phyloP scores from a whole-genome alignment of 805 yeast species.

The Yarrowia sp. region DNA sequence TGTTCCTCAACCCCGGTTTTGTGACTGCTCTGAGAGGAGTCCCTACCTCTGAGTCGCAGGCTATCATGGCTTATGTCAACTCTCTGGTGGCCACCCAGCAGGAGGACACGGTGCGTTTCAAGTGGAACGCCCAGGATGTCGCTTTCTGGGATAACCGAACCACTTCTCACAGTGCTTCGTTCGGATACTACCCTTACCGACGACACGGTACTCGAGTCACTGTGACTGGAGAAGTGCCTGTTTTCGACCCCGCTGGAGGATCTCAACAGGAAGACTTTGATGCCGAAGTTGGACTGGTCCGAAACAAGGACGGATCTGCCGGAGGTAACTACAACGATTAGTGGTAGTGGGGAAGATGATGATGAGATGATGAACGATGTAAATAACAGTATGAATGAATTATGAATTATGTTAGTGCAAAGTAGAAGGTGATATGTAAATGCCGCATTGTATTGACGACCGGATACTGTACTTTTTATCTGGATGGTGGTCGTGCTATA shows the following conservation, averaged over 20 bases:
- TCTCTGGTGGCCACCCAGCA: conserved; percentile 47
- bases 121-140: conserved; percentile 52
- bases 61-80: conserved; percentile 52
- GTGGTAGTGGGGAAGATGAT: not conserved
- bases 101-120: conserved; percentile 52
- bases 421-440: not conserved
- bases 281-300: conserved; percentile 32
- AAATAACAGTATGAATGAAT: not conserved
- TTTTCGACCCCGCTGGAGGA: conserved; percentile 33
- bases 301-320: conserved; percentile 36
- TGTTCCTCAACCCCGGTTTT: conserved; percentile 47
- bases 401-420: not conserved
- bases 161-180: conserved; percentile 49
- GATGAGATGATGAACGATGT: not conserved
- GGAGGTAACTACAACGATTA: conserved; percentile 39
- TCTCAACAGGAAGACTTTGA: conserved; percentile 35
- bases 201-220: conserved; percentile 76
- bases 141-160: conserved; percentile 57
- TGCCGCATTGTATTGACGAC: no score
- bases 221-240: conserved; percentile 74
- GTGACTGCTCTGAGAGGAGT: conserved; percentile 62
- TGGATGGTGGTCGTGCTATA: no score
- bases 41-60: conserved; percentile 65
- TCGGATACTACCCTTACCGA: conserved; percentile 54
- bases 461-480: no score